Conservation (phyloP, 2,329 filamentous ascomycete genomes). For the Ceratocystis huliohia region DNA sequence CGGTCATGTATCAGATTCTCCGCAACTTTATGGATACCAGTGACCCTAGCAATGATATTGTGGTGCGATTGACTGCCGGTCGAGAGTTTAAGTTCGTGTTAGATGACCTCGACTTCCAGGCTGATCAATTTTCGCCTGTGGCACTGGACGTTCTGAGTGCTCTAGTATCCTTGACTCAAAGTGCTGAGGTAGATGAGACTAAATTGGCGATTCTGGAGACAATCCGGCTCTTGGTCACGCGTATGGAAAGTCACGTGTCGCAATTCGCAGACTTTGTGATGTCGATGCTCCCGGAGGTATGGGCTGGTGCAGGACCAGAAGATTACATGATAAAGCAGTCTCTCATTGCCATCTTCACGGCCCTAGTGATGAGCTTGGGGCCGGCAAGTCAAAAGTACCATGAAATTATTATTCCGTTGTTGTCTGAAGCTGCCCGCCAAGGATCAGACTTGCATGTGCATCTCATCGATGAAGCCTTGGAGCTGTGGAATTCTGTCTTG, state of each 20-base stretch:
- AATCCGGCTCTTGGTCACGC: slow-evolving; percentile 64
- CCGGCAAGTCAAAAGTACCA: slow-evolving; percentile 67
- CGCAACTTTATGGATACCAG: slow-evolving; percentile 67
- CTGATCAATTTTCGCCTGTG: slow-evolving; percentile 62
- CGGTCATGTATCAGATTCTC: slow-evolving; percentile 77
- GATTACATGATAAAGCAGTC: slow-evolving; percentile 90
- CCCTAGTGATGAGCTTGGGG: slow-evolving; percentile 77
- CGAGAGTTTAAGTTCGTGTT: slow-evolving; percentile 69
- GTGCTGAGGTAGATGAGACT: slow-evolving; percentile 71
- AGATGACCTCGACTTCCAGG: slow-evolving; percentile 72
- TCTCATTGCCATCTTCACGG: slow-evolving; percentile 72
- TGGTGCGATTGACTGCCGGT: slow-evolving; percentile 83
- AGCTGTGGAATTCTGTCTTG: slow-evolving; percentile 72
- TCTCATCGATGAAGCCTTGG: slow-evolving; percentile 80
- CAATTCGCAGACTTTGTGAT: slow-evolving; percentile 70
- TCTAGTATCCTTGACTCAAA: slow-evolving; percentile 64
- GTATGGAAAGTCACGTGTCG: slow-evolving; percentile 61
- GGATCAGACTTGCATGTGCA: slow-evolving; percentile 65
- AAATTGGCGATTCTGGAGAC: slow-evolving; percentile 85
- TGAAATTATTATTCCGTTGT: slow-evolving; percentile 64
- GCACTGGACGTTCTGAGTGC: slow-evolving; percentile 59
- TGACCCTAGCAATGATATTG: slow-evolving; percentile 73
- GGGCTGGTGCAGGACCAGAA: slow-evolving; percentile 67
- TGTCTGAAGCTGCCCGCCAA: slow-evolving; percentile 65
- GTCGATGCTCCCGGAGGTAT: slow-evolving; percentile 63